Base-by-base conservation (phyloP, 2,329 filamentous ascomycete genomes). In the Sporothrix dimorphospora region DNA sequence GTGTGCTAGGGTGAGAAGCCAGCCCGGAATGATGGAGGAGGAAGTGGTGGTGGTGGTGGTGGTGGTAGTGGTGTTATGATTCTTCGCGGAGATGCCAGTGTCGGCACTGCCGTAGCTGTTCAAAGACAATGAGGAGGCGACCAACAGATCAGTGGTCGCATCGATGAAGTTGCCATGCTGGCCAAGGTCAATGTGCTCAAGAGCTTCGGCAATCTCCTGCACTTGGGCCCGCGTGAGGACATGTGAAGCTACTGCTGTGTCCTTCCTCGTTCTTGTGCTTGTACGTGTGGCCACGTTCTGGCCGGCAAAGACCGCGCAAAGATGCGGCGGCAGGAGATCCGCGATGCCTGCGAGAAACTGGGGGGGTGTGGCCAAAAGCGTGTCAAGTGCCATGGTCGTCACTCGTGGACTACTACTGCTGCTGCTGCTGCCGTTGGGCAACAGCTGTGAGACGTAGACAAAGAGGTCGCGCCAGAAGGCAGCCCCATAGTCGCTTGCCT, bases 1-100 rank as follows among this genome's bases (percentile, higher is more conserved):
- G 40, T 73, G 74, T 38, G 75, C 75, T 14, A 76, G 72, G 9
- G 71, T 63, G 19, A 61, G 24, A 11, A 77, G 71, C 76, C 76
- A 77, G 2, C 24, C 47, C n/a, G 30, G 21, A 30, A 45, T 47
- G 40, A 40, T 27, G 7, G 65, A 21, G 2, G 51, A n/a, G 3
- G 30, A 4, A 24, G 19, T 14, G 21, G 11, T 49, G 21, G 12
- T 24, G 40, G 34, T 21, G 65, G 11, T 49, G 21, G 12, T 24
- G 40, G 34, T 21, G 65, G 19, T 14, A 14, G 11, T 49, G 21
- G 12, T 24, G 40, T 21, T 21, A 53, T 47, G 42, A 14, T 45
- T 40, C 19, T 14, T 24, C 63, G 42, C 63, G 63, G 70, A 30
- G 71, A 61, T 51, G 65, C 65, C 65, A 53, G 53, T n/a, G 53